These are phyloP conservation scores for Didymella lethalis DNA, from an alignment of 2,329 filamentous ascomycete species.

Conservation along the genomic window DNA sequence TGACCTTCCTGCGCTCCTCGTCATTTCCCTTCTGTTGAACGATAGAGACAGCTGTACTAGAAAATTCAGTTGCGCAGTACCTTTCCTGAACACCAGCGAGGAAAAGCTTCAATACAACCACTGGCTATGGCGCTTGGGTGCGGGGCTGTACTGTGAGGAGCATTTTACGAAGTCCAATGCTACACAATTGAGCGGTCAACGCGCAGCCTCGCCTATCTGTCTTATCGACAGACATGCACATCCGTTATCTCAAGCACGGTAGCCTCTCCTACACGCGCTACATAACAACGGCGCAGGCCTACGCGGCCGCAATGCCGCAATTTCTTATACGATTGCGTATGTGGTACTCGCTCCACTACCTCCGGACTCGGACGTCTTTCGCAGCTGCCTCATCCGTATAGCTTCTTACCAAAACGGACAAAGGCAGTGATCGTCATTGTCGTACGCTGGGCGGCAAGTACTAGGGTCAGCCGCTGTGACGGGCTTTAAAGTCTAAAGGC, in stretches of 20 bases:
- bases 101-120: background rate
- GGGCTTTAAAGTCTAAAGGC: conserved; percentile 22
- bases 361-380: conserved; percentile 12
- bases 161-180: background rate
- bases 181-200: conserved; percentile 2
- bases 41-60: background rate
- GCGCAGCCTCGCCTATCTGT: conserved; percentile 10
- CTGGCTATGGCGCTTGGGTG: background rate
- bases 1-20: background rate
- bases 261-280: conserved; percentile 5
- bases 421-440: conserved; percentile 17
- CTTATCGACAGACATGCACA: conserved; percentile 10
- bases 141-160: background rate
- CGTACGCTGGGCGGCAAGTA: background rate
- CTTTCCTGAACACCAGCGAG: background rate
- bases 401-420: conserved; percentile 13
- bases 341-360: conserved; percentile 9
- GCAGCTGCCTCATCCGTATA: conserved; percentile 22
- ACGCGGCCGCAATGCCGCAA: conserved; percentile 13
- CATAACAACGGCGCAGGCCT: conserved; percentile 2
- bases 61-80: background rate
- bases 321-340: conserved; percentile 16
- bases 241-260: conserved; percentile 8
- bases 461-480: conserved; percentile 6
- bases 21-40: background rate